Percentiles rank a stretch among this genome's conserved stretches.
These are phyloP conservation scores for Plasmodium blacklocki DNA, from an alignment of 169 alveolate species.

Conservation along the genomic window DNA sequence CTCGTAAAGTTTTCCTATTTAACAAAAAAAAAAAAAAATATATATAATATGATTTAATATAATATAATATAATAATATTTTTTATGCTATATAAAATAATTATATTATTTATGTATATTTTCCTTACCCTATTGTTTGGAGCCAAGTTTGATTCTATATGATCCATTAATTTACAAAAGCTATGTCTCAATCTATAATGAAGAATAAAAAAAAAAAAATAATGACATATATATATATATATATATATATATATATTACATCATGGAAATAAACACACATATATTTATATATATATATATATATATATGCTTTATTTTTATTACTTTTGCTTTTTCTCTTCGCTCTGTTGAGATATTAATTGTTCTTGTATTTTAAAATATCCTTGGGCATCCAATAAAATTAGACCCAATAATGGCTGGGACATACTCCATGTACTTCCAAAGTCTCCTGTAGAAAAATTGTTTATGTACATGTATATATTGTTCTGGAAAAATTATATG, in stretches of 20 bases:
- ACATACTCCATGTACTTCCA: constrained; percentile 91
- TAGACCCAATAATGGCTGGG: constrained; percentile 93
- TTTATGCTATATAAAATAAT: background rate
- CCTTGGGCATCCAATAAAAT: constrained; percentile 88
- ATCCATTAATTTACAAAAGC: constrained; percentile 77
- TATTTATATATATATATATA: too few relatives aligned
- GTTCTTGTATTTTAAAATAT: constrained; percentile 86
- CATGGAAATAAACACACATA: background rate
- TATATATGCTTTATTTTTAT: background rate
- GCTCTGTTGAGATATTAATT: constrained; percentile 82
- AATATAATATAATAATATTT: background rate
- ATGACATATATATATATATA: background rate
- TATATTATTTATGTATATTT: background rate
- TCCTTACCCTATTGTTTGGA: constrained; percentile 64
- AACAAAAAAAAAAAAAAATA: constrained; percentile 6
- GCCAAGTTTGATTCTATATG: constrained; percentile 68
- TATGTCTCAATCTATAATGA: constrained; percentile 54
- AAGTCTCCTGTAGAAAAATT: constrained; percentile 83
- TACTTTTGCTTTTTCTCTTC: constrained; percentile 87
- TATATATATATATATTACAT: background rate
- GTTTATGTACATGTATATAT: background rate
- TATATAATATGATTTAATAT: constrained; percentile 1
- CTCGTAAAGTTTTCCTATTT: constrained; percentile 83
- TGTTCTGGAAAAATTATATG: too few relatives aligned
- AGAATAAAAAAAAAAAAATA: background rate